phyloP scores from a whole-genome alignment of 2,329 filamentous ascomycete genomes.

The Diaporthe sp. region DNA sequence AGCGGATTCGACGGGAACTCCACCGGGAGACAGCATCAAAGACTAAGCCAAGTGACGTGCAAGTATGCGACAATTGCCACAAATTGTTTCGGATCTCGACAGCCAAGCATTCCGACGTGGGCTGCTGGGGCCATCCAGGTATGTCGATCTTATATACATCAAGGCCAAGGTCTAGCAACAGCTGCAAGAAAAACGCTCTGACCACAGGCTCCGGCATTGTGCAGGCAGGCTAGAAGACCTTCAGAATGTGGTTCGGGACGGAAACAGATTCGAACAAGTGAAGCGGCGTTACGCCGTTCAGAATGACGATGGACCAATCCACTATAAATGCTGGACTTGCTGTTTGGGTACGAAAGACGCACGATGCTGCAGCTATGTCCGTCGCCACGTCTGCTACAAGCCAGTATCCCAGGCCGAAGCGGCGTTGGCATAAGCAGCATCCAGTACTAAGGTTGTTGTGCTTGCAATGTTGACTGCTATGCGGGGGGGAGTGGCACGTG shows the following conservation, averaged over 20 bases:
- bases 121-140: background rate
- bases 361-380: background rate
- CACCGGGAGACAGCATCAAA: background rate
- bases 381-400: background rate
- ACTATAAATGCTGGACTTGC: conserved; percentile 11
- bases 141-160: background rate
- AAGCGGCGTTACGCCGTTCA: background rate
- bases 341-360: background rate
- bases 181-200: background rate
- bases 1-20: too few species aligned
- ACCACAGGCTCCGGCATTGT: background rate
- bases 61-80: conserved; percentile 16
- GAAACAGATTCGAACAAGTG: background rate
- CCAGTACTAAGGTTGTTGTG: background rate
- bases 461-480: background rate
- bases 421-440: background rate
- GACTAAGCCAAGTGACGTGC: background rate
- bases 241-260: background rate
- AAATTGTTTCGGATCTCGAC: background rate
- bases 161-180: background rate
- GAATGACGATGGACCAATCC: too few species aligned
- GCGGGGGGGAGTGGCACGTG: too few species aligned
- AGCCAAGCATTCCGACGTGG: too few species aligned
- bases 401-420: background rate
- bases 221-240: background rate